Percentiles rank a stretch among this genome's conserved stretches.
These are phyloP conservation scores for Ophiostoma australiae DNA, from an alignment of 2,329 filamentous ascomycete genomes.

Conservation along the genomic window DNA sequence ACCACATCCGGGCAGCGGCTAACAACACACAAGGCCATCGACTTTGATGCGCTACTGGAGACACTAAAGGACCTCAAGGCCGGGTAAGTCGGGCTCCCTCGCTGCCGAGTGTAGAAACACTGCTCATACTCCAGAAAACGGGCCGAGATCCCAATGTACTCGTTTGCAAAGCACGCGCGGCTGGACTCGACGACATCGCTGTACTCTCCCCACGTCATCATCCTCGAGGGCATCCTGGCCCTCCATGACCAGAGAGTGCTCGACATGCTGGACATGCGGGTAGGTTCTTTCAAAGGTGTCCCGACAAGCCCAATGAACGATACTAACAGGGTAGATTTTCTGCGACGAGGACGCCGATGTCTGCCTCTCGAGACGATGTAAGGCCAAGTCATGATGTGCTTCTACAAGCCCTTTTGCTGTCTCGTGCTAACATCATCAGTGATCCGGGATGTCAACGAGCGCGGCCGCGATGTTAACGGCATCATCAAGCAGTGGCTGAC, in stretches of 20 bases:
- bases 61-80: slow-evolving; percentile 79
- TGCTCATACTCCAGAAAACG: slow-evolving; percentile 55
- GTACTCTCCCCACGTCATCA: slow-evolving; percentile 93
- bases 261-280: slow-evolving; percentile 85
- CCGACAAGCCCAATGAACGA: neutral
- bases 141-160: slow-evolving; percentile 90
- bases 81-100: slow-evolving; percentile 61
- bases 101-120: slow-evolving; percentile 10
- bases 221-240: slow-evolving; percentile 93
- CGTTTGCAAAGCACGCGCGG: slow-evolving; percentile 85
- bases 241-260: slow-evolving; percentile 82
- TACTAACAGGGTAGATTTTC: slow-evolving; percentile 62
- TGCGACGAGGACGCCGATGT: slow-evolving; percentile 94
- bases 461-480: slow-evolving; percentile 82
- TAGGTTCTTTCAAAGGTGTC: slow-evolving; percentile 36
- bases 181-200: slow-evolving; percentile 75
- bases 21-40: slow-evolving; percentile 56
- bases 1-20: neutral
- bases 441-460: slow-evolving; percentile 79
- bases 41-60: slow-evolving; percentile 84
- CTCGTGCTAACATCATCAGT: slow-evolving; percentile 45
- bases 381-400: slow-evolving; percentile 31
- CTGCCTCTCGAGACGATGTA: slow-evolving; percentile 82
- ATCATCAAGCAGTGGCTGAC: slow-evolving; percentile 97
- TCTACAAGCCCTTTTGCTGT: slow-evolving; percentile 19